Evolutionary conservation across 148 eudicot genomes (phyloP).

Genomic region (Agrostemma githago): DNA sequence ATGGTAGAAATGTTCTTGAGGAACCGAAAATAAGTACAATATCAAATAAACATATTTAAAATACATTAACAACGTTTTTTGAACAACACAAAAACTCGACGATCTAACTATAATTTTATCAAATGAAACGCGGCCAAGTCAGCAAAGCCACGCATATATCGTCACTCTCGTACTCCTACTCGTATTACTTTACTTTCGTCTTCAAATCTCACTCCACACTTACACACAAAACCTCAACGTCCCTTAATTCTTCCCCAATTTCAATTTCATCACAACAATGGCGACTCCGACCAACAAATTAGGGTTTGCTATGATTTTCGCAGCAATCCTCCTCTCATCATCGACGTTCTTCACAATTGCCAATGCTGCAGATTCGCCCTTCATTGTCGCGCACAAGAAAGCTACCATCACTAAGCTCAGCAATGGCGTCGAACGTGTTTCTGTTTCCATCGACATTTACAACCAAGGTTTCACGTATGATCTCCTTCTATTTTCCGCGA

Average conservation of each 20-base stretch:
- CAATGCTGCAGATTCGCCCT: constrained; percentile 30
- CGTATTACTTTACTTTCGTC: background rate
- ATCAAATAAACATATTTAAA: too few relatives aligned
- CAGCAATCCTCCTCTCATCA: constrained; percentile 20
- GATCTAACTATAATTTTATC: too few relatives aligned
- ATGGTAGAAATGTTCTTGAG: too few relatives aligned
- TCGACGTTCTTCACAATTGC: constrained; percentile 18
- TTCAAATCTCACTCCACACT: background rate
- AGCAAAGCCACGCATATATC: constrained; percentile 21
- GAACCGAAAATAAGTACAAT: too few relatives aligned
- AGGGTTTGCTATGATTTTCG: constrained; percentile 2
- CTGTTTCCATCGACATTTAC: constrained; percentile 44
- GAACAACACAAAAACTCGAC: too few relatives aligned
- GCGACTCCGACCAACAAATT: constrained; percentile 9
- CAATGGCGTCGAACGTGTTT: constrained; percentile 38
- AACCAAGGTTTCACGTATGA: constrained; percentile 47
- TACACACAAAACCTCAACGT: too few relatives aligned
- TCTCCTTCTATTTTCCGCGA: background rate
- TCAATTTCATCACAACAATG: constrained; percentile 16
- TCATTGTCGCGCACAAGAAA: constrained; percentile 55
- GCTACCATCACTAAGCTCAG: constrained; percentile 35
- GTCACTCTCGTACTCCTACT: background rate
- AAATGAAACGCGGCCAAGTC: constrained; percentile 18
- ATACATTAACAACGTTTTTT: too few relatives aligned
- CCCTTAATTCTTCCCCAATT: background rate